phyloP scores from a whole-genome alignment of 129 eudicot species.

The Apium graveolens region DNA sequence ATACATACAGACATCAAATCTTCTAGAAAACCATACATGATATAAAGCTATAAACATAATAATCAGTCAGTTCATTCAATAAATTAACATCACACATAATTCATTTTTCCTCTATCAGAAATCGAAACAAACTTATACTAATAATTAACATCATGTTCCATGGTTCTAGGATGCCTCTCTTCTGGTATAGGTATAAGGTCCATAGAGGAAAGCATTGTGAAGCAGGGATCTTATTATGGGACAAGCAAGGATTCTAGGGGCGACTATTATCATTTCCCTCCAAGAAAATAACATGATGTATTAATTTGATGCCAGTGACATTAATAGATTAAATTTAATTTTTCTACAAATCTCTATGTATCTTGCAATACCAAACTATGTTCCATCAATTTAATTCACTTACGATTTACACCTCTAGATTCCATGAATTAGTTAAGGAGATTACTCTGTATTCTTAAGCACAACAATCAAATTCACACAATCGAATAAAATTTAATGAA shows the following conservation, averaged over 20 bases:
- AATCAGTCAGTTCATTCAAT: too few relatives aligned
- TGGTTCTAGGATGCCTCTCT: background rate
- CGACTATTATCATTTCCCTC: too few relatives aligned
- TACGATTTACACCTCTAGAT: background rate
- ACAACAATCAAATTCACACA: background rate
- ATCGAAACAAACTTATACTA: background rate
- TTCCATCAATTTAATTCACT: background rate
- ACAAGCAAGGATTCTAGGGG: too few relatives aligned
- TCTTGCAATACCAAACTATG: background rate
- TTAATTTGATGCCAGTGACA: background rate
- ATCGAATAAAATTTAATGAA: too few relatives aligned
- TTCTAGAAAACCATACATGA: background rate
- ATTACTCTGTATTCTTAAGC: background rate
- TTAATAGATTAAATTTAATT: background rate
- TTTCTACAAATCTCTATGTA: background rate
- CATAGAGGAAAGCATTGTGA: background rate
- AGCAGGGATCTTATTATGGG: background rate
- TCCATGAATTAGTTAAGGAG: background rate
- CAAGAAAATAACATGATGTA: background rate
- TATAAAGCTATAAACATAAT: too few relatives aligned
- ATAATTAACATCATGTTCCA: background rate
- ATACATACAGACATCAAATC: background rate
- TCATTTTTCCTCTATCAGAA: background rate
- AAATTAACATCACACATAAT: background rate
- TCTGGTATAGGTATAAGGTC: background rate